Percentiles rank a stretch among this genome's conserved stretches.
phyloP scores from a whole-genome alignment of 345 rosid genomes.

The Sonneratia alba region DNA sequence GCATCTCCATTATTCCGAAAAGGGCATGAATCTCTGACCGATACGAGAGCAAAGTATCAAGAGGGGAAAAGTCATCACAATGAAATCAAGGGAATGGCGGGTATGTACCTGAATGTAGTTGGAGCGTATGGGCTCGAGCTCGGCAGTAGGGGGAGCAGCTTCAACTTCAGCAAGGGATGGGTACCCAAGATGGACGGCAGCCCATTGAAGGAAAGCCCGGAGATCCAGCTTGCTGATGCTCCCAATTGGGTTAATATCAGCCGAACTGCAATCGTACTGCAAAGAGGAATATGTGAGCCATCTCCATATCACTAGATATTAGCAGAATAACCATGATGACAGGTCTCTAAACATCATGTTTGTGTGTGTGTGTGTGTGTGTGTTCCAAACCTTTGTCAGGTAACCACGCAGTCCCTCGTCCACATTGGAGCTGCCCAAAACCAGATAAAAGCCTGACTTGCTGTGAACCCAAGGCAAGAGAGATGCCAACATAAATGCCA shows the following conservation, averaged over 20 bases:
- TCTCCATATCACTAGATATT: neutral
- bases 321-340: neutral
- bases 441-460: constrained; percentile 85
- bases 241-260: constrained; percentile 95
- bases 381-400: constrained; percentile 60
- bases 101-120: constrained; percentile 66
- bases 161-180: constrained; percentile 78
- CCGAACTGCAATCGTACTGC: constrained; percentile 96
- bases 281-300: constrained; percentile 8
- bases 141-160: constrained; percentile 99
- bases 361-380: neutral
- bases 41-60: neutral
- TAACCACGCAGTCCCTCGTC: constrained; percentile 95
- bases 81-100: neutral
- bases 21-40: neutral
- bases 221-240: constrained; percentile 87
- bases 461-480: constrained; percentile 94
- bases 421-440: constrained; percentile 88
- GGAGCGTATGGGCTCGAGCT: constrained; percentile 89
- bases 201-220: constrained; percentile 76
- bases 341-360: neutral
- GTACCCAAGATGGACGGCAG: constrained; percentile 77
- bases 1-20: neutral
- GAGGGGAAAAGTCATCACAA: neutral
- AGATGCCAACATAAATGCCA: constrained; percentile 86